Base-by-base conservation (phyloP, 2,329 filamentous ascomycete genomes). In the Penicillium sp. region DNA sequence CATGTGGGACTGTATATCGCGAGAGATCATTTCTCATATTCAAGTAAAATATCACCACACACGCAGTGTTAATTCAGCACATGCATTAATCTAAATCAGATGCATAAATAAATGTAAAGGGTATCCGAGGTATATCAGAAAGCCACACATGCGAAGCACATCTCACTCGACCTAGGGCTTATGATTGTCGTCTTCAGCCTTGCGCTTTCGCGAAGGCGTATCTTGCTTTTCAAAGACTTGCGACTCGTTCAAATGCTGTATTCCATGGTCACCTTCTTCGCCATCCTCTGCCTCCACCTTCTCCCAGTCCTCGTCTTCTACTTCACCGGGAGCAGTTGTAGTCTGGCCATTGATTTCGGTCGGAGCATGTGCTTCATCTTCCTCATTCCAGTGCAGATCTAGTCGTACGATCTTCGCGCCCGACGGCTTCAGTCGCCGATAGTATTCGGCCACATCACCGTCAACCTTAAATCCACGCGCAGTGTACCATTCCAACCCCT, bases 401-500 rank as follows among this genome's bases (percentile, higher is more conserved):
- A 77, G 53, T 40, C 67, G 69, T 43, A 86, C 78, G 39, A 86
- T 75, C 57, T 79, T 79, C 2, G 84, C 85, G 13, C 79, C 82
- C 16, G 75, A 75, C 3, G 85, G 85, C 50, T 78, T 81, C 63
- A 88, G 69, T 44, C 81, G 79, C 34, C 82, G 76, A 70, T 87
- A 88, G 67, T 87, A 88, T 49, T 82, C 76, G 43, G 86, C 78
- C 50, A 79, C 72, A 2, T 75, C 76, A 19, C 80, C 73, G 40
- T 82, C 76, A 6, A 77, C 61, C 59, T 75, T 75, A 59, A 88
- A 88, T 0, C 82, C 83, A 5, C 84, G 76, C 60, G 81, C 80
- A 44, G 70, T 68, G 72, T 88, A 88, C 85, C 85, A 88, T 47
- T 78, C 76, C 61, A 85, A 64, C 0, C 79, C 85, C 48, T 86